These are phyloP conservation scores for Geotrichum aggregatum DNA, from an alignment of 1,139 yeast genomes.

Conservation along the genomic window DNA sequence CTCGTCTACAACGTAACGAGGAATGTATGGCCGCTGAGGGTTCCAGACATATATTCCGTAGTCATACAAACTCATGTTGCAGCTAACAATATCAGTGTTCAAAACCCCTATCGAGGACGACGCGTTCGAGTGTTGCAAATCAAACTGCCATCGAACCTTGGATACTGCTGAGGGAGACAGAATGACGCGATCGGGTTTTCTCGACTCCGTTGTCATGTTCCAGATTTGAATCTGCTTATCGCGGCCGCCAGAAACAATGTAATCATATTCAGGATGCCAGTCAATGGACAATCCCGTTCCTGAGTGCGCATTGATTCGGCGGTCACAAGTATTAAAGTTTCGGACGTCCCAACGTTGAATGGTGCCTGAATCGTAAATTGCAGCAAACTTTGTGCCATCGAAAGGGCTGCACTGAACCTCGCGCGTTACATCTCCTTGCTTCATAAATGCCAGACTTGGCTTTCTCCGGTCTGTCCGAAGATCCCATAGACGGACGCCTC, in stretches of 20 bases:
- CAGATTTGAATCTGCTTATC: constrained; percentile 81
- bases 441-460: constrained; percentile 49
- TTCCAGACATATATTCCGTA: constrained; percentile 71
- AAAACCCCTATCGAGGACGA: constrained; percentile 23
- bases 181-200: constrained; percentile 65
- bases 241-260: constrained; percentile 86
- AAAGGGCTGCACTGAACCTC: constrained; percentile 42
- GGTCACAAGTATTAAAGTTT: constrained; percentile 46
- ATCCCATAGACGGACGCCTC: constrained; percentile 85
- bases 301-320: constrained; percentile 80
- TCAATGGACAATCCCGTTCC: constrained; percentile 87
- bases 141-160: constrained; percentile 64
- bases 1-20: constrained; percentile 58
- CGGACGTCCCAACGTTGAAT: constrained; percentile 82
- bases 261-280: constrained; percentile 83
- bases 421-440: constrained; percentile 43
- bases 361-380: constrained; percentile 88
- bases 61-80: constrained; percentile 67
- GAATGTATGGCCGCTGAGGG: constrained; percentile 67
- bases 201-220: constrained; percentile 51
- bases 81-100: constrained; percentile 59
- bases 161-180: constrained; percentile 73
- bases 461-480: constrained; percentile 51
- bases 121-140: constrained; percentile 22
- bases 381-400: constrained; percentile 50